Base-by-base conservation (phyloP, 2,329 filamentous ascomycete species). In the Aspergillus fumigatus region DNA sequence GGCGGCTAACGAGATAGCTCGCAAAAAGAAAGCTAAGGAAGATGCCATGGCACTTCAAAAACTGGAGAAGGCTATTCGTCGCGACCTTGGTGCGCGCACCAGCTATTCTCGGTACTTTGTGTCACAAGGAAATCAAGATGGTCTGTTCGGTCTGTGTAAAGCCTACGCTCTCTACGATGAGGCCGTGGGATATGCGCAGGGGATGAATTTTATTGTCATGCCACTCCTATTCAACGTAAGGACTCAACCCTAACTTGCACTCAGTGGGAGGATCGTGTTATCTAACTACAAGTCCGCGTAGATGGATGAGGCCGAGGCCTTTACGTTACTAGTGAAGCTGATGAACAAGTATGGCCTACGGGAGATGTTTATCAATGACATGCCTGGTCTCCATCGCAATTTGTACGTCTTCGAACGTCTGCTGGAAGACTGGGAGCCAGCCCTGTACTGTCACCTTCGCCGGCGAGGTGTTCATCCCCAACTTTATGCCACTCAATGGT, bases 151-250 rank as follows among this genome's bases (percentile, higher is more conserved):
- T 40, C 85, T 99, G 38, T 99, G 94, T 79, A 99, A 97, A 75
- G 92, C 94, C 1, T 99, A 99, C 75, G 94, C 94, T 14, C 80
- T 99, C 29, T 97, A 92, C 65, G 94, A 99, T 68, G 92, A 96
- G 68, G 88, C 82, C 7, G 94, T 99, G 38, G 93, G 94, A 32
- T 99, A 99, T 73, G 93, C 95, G 0, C 94, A 99, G 74, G 94
- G 94, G 70, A 97, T 99, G 89, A 99, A 97, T 71, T 99, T 99
- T 69, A 85, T 99, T 58, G 89, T 92, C 50, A 97, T 97, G 92
- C 94, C 95, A 25, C 75, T 99, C 19, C 80, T 99, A 1, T 97
- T 99, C 77, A 97, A 97, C 72, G 87, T 89, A 77, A 80, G 86
- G 73, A 50, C 29, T 17, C 32, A 26, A 26, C 10, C 5, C 17